Percentiles rank a stretch among this genome's conserved stretches.
phyloP scores from a whole-genome alignment of 768 basidiomycete genomes.

The Ramaria sp. region DNA sequence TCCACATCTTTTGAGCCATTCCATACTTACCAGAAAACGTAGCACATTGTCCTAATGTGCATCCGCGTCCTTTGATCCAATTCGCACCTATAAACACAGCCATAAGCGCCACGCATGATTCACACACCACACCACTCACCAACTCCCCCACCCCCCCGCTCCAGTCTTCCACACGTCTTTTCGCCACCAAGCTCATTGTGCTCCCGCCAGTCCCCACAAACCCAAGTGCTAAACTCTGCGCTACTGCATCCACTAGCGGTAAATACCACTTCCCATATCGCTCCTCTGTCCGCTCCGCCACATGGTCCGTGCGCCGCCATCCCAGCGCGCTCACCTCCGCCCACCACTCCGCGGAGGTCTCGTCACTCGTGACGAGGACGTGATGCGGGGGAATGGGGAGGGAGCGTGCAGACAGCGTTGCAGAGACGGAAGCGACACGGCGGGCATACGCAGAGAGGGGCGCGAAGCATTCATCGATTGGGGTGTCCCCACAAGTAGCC shows the following conservation, averaged over 20 bases:
- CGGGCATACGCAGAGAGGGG: conserved; percentile 41
- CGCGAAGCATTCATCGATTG: conserved; percentile 40
- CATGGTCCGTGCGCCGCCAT: conserved; percentile 44
- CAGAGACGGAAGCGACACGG: conserved; percentile 44
- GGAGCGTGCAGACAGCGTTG: conserved; percentile 22
- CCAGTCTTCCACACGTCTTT: conserved; percentile 62
- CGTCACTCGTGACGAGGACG: conserved; percentile 59
- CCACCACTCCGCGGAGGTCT: conserved; percentile 49
- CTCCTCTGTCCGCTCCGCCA: conserved; percentile 29
- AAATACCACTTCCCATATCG: conserved; percentile 50
- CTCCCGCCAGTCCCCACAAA: conserved; percentile 66
- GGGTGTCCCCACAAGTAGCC: conserved; percentile 31
- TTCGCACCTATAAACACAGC: not conserved
- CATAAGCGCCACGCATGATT: no score
- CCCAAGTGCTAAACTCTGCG: conserved; percentile 56
- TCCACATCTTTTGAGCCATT: no score
- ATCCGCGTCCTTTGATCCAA: not conserved
- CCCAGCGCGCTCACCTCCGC: conserved; percentile 36
- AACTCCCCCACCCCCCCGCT: not conserved
- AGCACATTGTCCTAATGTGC: not conserved
- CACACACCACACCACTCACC: not conserved
- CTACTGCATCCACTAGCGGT: conserved; percentile 59
- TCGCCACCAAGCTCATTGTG: conserved; percentile 60
- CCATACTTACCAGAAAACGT: no score
- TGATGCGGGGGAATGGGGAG: conserved; percentile 14